Conservation (phyloP, 441 rosid species). For the Populus hybrid region DNA sequence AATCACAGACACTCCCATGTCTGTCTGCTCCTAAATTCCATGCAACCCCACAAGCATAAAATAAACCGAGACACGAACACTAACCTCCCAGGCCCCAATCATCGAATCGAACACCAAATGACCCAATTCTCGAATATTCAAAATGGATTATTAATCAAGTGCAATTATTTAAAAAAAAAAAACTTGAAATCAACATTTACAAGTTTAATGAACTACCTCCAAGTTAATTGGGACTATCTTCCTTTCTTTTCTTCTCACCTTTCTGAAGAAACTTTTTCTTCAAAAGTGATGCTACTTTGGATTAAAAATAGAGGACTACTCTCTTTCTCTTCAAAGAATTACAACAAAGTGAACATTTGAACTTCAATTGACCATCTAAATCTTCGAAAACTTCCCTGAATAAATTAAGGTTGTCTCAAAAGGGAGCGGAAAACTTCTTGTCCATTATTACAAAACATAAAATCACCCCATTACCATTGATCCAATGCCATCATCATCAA, state of each 20-base stretch:
- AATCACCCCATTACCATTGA: not conserved
- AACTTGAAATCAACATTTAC: not conserved
- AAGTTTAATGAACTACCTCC: not conserved
- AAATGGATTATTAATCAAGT: not conserved
- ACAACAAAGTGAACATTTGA: constrained; percentile 8
- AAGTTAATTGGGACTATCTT: not conserved
- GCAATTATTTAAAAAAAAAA: not conserved
- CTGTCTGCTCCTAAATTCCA: no score
- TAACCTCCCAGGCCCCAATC: no score
- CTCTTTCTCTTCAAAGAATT: constrained; percentile 15
- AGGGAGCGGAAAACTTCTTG: not conserved
- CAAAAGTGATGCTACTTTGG: constrained; percentile 5
- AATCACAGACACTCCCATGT: no score
- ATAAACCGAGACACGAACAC: no score
- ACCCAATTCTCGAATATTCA: not conserved
- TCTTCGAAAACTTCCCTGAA: not conserved
- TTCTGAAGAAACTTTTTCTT: not conserved
- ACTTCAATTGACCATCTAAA: no score
- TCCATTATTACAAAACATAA: constrained; percentile 2
- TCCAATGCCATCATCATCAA: not conserved
- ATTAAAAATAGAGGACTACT: not conserved
- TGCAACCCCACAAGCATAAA: no score
- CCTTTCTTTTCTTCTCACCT: not conserved
- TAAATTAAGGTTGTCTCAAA: not conserved
- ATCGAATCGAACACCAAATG: not conserved